Conservation (phyloP, 352 stramenopile species). For the Phytophthora sansomeana region DNA sequence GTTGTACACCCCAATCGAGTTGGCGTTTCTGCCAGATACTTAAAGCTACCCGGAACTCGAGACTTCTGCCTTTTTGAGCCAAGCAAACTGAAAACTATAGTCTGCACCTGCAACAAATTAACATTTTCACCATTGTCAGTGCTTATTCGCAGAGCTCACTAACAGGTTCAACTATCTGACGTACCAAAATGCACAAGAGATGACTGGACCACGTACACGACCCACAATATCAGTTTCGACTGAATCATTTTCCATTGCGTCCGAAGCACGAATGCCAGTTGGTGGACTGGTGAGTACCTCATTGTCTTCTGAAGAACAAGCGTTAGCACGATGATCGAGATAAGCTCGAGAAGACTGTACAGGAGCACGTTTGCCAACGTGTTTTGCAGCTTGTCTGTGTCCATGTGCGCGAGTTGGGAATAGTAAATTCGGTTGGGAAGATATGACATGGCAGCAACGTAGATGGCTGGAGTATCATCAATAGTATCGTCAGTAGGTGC, state of each 20-base stretch:
- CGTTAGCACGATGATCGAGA: slow-evolving; percentile 7
- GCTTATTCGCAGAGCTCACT: not conserved
- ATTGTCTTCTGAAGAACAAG: slow-evolving; percentile 18
- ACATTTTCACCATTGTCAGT: not conserved
- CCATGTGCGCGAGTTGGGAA: slow-evolving; percentile 28
- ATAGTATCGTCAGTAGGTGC: not conserved
- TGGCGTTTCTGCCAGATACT: no score
- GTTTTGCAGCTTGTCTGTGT: slow-evolving; percentile 11
- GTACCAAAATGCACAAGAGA: slow-evolving; percentile 37
- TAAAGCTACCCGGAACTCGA: no score
- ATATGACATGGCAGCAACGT: slow-evolving; percentile 33
- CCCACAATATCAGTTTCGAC: slow-evolving; percentile 48
- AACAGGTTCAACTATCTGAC: not conserved
- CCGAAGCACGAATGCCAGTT: slow-evolving; percentile 46
- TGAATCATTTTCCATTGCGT: slow-evolving; percentile 41
- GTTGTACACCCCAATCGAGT: no score
- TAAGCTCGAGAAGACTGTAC: slow-evolving; percentile 30
- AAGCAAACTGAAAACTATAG: slow-evolving; percentile 26
- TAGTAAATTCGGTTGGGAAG: slow-evolving; percentile 36
- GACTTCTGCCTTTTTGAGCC: not conserved
- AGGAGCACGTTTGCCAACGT: slow-evolving; percentile 35
- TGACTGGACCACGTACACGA: slow-evolving; percentile 38
- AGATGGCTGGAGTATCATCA: slow-evolving; percentile 18
- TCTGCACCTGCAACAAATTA: slow-evolving; percentile 7
- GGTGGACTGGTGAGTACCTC: slow-evolving; percentile 15